phyloP scores from a whole-genome alignment of 257 asterid genomes.

The Petrea volubilis region DNA sequence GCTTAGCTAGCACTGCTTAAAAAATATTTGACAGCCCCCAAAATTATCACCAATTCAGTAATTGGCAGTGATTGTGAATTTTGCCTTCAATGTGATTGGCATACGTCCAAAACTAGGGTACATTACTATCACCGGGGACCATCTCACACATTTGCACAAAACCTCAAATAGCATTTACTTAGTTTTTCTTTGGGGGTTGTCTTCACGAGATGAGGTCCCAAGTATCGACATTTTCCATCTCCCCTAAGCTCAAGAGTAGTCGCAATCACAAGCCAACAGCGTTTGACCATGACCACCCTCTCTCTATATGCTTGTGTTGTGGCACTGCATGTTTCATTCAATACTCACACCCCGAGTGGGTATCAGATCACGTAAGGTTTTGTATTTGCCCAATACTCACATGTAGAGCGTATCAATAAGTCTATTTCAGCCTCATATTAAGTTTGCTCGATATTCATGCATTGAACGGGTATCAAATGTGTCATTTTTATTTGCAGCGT shows the following conservation, averaged over 20 bases:
- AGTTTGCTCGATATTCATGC: too few species aligned
- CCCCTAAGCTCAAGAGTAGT: background rate
- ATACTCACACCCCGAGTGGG: too few species aligned
- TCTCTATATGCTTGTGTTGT: too few species aligned
- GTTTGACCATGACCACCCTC: slow-evolving; percentile 13
- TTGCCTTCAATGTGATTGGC: background rate
- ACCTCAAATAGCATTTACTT: slow-evolving; percentile 5
- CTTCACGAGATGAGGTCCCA: background rate
- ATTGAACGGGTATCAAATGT: too few species aligned
- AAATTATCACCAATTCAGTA: background rate
- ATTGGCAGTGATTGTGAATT: background rate
- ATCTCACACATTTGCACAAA: slow-evolving; percentile 15
- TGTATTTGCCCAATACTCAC: too few species aligned
- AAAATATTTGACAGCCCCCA: background rate
- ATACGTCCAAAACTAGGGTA: slow-evolving; percentile 13
- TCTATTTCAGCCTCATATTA: too few species aligned
- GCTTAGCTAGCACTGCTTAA: background rate
- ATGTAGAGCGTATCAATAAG: too few species aligned
- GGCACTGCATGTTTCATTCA: too few species aligned
- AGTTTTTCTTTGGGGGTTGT: background rate
- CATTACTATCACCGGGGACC: background rate
- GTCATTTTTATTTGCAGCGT: too few species aligned
- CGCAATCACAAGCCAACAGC: slow-evolving; percentile 15
- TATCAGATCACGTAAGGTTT: too few species aligned
- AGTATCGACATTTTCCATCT: background rate